Evolutionary conservation across 1,139 yeast genomes (phyloP).

Genomic region (Magnusiomyces paraingens): DNA sequence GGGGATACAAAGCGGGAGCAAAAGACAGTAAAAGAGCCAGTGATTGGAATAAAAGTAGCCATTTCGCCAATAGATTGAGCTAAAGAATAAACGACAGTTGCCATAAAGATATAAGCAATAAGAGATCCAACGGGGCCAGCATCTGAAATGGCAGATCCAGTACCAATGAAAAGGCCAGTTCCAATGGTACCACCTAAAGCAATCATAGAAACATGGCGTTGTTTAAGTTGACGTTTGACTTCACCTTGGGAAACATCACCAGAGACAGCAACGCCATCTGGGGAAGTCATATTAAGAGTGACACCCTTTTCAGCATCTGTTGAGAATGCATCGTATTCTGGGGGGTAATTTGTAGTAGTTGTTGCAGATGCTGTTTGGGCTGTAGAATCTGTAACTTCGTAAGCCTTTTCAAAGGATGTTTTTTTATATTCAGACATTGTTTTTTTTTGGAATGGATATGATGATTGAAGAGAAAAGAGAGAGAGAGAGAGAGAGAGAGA

Average conservation of each 20-base stretch:
- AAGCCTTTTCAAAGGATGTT: no score
- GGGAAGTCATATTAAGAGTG: not conserved
- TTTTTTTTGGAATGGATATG: no score
- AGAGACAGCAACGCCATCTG: not conserved
- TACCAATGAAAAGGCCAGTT: conserved; percentile 53
- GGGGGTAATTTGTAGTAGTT: no score
- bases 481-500: no score
- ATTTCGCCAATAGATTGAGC: conserved; percentile 59
- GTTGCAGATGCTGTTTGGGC: no score
- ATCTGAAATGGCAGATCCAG: conserved; percentile 50
- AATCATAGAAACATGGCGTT: conserved; percentile 45
- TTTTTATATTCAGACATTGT: no score
- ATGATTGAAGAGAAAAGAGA: no score
- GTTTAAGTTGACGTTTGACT: conserved; percentile 36
- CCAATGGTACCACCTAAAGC: conserved; percentile 50
- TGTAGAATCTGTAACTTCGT: no score
- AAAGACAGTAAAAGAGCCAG: conserved; percentile 58
- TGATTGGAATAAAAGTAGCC: conserved; percentile 53
- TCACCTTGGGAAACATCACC: conserved; percentile 6
- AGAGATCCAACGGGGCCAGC: conserved; percentile 70
- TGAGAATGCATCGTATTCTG: not conserved
- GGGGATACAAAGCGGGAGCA: conserved; percentile 56
- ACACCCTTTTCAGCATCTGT: not conserved
- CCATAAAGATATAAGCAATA: conserved; percentile 48
- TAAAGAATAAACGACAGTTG: conserved; percentile 47